Evolutionary conservation across 1,284 basidiomycete genomes (phyloP), one percentile per base, ranked within the genome.

Genomic region (Sanghuangporus sanghuang): DNA sequence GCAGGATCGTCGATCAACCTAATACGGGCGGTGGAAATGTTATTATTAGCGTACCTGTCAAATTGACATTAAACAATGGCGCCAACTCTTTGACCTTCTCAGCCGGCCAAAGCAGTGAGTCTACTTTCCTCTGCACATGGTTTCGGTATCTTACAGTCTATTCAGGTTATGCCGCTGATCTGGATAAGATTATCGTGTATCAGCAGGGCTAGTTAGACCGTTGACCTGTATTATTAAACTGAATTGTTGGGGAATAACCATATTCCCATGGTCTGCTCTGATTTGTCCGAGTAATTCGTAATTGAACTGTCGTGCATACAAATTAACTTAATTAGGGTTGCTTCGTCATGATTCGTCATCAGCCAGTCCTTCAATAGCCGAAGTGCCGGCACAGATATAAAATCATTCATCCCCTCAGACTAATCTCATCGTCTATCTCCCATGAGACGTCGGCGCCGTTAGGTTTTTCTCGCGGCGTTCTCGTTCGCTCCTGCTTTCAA

Each of bases 141-240:
- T 18, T 27, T 57, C 48, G 18, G 27, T 32, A 39, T 21, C 59
- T 55, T n/a, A 62, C 32, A n/a, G 38, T 50, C n/a, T 44, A 61
- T 36, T 48, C 67, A 84, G 83, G 74, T 66, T 86, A 81, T 69
- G 84, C 84, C 27, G 84, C 75, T n/a, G 84, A 86, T 69, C 74
- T 85, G 53, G 84, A 86, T 73, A 85, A 79, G 73, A 84, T 86
- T 68, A 75, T 85, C 57, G 84, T 86, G 4, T 86, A 84, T 70
- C 50, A 58, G 59, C 64, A 65, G 35, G 57, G 61, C 40, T 65
- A 38, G 48, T 7, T 36, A 14, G 18, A 38, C 4, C 16, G 14
- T 11, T n/a, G 14, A 54, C 3, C 48, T 52, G 1, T 3, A n/a
- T n/a, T n/a, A n/a, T n/a, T n/a, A 5, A 42, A 12, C n/a, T 21